Conservation (phyloP, 2,329 filamentous ascomycete genomes). For the Colletotrichum horii region DNA sequence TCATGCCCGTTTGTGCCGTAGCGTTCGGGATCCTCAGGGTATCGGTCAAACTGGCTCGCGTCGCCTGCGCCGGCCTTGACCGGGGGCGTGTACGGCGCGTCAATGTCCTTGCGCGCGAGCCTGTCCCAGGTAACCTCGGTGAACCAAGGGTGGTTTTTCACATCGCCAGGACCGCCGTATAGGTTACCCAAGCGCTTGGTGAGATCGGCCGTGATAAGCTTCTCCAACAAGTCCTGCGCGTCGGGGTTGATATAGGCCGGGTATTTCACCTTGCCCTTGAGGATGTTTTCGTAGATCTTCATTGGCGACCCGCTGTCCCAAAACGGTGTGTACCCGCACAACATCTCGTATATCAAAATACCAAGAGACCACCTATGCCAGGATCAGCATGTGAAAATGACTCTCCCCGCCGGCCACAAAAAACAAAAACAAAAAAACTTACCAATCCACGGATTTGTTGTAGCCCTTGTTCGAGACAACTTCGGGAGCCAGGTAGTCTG, state of each 20-base stretch:
- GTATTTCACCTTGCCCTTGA: constrained; percentile 95
- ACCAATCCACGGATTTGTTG: constrained; percentile 99
- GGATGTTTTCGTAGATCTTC: constrained; percentile 99
- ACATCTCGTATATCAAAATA: constrained; percentile 99
- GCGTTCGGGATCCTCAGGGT: constrained; percentile 93
- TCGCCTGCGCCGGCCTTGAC: constrained; percentile 94
- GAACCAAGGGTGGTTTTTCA: constrained; percentile 97
- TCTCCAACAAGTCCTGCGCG: constrained; percentile 89
- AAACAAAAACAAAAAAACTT: constrained; percentile 40
- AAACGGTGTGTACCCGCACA: constrained; percentile 98
- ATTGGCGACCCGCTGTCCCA: constrained; percentile 98
- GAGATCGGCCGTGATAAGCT: constrained; percentile 91
- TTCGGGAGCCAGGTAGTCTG: constrained; percentile 96
- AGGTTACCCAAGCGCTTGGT: constrained; percentile 95
- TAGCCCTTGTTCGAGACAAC: constrained; percentile 99
- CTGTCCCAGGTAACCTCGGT: constrained; percentile 97
- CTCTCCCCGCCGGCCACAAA: not conserved
- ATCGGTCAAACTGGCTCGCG: constrained; percentile 96
- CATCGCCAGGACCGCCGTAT: constrained; percentile 87
- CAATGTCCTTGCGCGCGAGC: constrained; percentile 92
- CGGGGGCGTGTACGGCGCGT: constrained; percentile 95
- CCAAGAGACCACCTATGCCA: constrained; percentile 89
- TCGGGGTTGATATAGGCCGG: constrained; percentile 94
- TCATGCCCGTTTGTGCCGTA: constrained; percentile 83
- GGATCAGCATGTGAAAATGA: constrained; percentile 12